Conservation (phyloP, 2,329 filamentous ascomycete genomes). For the Trichoderma guizhouense region DNA sequence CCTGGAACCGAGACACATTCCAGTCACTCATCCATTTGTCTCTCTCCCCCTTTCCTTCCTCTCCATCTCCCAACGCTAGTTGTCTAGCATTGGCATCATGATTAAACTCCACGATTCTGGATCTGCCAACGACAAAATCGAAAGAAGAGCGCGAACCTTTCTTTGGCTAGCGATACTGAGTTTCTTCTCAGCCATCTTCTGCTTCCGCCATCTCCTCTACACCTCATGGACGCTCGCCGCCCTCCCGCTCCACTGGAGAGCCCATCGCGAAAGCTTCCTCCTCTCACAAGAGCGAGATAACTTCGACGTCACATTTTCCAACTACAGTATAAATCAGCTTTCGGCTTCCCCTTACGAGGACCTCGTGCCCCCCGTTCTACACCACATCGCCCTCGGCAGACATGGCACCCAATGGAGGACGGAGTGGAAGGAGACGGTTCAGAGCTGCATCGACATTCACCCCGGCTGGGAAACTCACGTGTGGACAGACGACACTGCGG, state of each 20-base stretch:
- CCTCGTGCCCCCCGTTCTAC: constrained; percentile 33
- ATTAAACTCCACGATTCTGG: not conserved
- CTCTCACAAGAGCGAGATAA: constrained; percentile 28
- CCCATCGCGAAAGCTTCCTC: constrained; percentile 27
- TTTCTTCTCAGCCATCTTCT: constrained; percentile 17
- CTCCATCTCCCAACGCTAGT: not conserved
- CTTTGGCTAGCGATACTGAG: constrained; percentile 15
- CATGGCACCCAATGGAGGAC: constrained; percentile 23
- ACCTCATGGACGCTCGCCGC: constrained; percentile 30
- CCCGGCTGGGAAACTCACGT: constrained; percentile 31
- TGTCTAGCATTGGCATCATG: constrained; percentile 1
- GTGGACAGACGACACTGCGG: constrained; percentile 24
- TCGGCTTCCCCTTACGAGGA: constrained; percentile 30
- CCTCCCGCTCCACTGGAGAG: constrained; percentile 28
- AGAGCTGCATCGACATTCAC: constrained; percentile 34
- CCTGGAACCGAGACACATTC: not conserved
- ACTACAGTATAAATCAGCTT: constrained; percentile 30
- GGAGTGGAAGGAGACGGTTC: constrained; percentile 31
- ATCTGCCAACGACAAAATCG: not conserved
- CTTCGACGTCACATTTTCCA: constrained; percentile 35
- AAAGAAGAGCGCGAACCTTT: constrained; percentile 1
- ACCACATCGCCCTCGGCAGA: constrained; percentile 32
- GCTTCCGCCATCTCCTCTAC: constrained; percentile 24
- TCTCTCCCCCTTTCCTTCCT: not conserved
- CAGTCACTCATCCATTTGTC: not conserved